Conservation (phyloP, 2,329 filamentous ascomycete species). For the Pestalotiopsis sp. region DNA sequence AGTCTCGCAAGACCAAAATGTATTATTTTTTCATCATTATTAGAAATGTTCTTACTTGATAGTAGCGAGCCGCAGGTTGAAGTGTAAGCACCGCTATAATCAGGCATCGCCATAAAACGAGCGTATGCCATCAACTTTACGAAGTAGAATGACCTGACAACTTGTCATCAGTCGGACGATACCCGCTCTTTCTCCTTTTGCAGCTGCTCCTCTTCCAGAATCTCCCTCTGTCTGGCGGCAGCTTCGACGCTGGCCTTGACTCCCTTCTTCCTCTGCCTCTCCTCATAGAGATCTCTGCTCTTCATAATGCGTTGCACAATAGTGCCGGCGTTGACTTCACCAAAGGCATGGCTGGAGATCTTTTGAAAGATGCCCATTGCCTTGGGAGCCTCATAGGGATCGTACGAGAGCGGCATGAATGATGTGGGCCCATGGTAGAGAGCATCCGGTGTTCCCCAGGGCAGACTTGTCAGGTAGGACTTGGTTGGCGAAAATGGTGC, state of each 20-base stretch:
- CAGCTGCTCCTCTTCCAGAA: slow-evolving; percentile 61
- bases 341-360: slow-evolving; percentile 76
- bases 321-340: slow-evolving; percentile 86
- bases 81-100: background rate
- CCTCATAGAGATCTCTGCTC: slow-evolving; percentile 86
- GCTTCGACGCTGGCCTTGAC: slow-evolving; percentile 81
- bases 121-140: background rate
- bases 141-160: background rate
- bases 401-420: slow-evolving; percentile 81
- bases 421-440: slow-evolving; percentile 97
- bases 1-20: background rate
- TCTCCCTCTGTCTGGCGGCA: slow-evolving; percentile 63
- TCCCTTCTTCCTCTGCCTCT: slow-evolving; percentile 85
- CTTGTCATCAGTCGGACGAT: background rate
- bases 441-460: slow-evolving; percentile 72
- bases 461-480: slow-evolving; percentile 74
- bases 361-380: slow-evolving; percentile 82
- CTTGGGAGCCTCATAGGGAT: slow-evolving; percentile 81
- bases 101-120: background rate
- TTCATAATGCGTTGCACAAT: slow-evolving; percentile 91
- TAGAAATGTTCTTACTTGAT: background rate
- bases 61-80: background rate
- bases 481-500: slow-evolving; percentile 86
- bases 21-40: background rate
- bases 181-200: slow-evolving; percentile 45